A percentile compares a stretch with the other conserved stretches of the same genome.
These are phyloP conservation scores for Xanthoparmelia taractica DNA, from an alignment of 495 filamentous ascomycete genomes.

Conservation along the genomic window DNA sequence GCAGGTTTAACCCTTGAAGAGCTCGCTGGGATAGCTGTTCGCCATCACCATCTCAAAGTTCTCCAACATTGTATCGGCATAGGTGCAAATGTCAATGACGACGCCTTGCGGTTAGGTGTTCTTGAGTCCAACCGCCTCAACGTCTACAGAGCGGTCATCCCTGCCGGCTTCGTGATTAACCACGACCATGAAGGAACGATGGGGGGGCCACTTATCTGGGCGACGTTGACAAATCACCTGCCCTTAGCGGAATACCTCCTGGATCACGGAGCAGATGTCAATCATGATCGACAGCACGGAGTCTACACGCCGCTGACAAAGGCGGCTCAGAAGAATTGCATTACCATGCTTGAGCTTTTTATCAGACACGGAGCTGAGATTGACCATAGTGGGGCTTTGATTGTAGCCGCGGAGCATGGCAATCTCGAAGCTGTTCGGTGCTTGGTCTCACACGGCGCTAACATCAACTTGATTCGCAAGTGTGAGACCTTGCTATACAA, in stretches of 20 bases:
- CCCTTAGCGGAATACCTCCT: not conserved
- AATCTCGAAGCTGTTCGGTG: not conserved
- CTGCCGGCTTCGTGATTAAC: not conserved
- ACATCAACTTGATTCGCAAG: not conserved
- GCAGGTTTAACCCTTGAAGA: not conserved
- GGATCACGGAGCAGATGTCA: not conserved
- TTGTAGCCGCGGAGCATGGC: not conserved
- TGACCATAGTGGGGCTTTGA: conserved; percentile 1
- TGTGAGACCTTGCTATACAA: not conserved
- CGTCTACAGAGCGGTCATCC: not conserved
- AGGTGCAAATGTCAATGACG: not conserved
- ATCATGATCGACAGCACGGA: not conserved
- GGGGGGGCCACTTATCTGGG: conserved; percentile 2
- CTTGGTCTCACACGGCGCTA: not conserved
- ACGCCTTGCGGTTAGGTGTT: not conserved
- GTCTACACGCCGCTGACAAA: not conserved
- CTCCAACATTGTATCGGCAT: not conserved
- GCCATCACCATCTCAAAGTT: not conserved
- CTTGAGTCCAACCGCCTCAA: not conserved
- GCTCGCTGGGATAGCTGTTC: not conserved
- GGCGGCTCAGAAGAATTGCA: not conserved
- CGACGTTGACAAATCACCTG: not conserved
- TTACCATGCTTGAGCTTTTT: not conserved
- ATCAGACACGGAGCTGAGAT: not conserved
- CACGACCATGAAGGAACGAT: not conserved